Evolutionary conservation across 2,329 filamentous ascomycete species (phyloP), one percentile per base, ranked within the genome.

Genomic region (Aspergillus chevalieri): DNA sequence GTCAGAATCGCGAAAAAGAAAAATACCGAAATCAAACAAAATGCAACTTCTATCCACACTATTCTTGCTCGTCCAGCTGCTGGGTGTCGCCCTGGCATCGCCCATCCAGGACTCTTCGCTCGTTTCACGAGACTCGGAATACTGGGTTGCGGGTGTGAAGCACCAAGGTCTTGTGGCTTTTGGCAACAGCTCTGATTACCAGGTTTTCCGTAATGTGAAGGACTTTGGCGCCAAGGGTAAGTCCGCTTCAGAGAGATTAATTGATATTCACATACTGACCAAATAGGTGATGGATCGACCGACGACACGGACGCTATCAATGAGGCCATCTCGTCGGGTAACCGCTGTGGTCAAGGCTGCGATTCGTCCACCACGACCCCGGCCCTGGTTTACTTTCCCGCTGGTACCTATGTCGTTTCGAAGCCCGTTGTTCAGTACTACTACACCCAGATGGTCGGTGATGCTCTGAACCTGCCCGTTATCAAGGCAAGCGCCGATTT

Each of bases 291-390:
- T 58, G 84, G 84, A 12, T 69, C 73, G 0, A 86, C 85, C 22
- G 92, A 97, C 66, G 91, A 96, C 65, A 95, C 91, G 0, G 84
- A 71, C 1, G 89, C 91, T 49, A 95, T 97, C 78, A 96, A 95
- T 74, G 69, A 74, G 38, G 90, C 90, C 56, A 86, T 96, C 61
- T 77, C 81, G 4, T 80, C 82, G n/a, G 89, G 89, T 24, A 77
- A 79, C 60, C 87, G 92, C 41, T 97, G 92, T 65, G 89, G 88
- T 36, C 66, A 81, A 55, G 82, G 83, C 54, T 97, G 92, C 65
- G 87, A 93, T 65, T 95, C 89, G 1, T 82, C 81, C 28, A 97
- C 92, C 3, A 80, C 81, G n/a, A 82, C 83, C 1, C 92, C 92
- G 0, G 92, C 89, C 22, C 74, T 97, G 12, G 83, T 97, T 47